Evolutionary conservation across 2,329 filamentous ascomycete species (phyloP).

Genomic region (Cercospora sp.): DNA sequence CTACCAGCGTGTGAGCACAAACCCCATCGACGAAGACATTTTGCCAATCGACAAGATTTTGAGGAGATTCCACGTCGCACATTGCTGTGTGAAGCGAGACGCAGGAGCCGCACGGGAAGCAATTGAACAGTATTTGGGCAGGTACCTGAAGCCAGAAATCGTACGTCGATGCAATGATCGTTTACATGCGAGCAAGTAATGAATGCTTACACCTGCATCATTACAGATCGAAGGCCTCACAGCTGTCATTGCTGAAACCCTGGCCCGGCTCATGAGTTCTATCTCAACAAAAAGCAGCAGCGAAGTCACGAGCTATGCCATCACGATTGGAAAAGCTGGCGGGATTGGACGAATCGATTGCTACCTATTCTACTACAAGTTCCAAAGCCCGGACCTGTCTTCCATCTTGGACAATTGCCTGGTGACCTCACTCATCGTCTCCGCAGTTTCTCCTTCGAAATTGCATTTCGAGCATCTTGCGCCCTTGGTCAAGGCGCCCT

Average conservation of each 20-base stretch:
- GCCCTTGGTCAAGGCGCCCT: constrained; percentile 4
- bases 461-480: constrained; percentile 5
- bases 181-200: background rate
- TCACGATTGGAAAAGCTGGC: constrained; percentile 14
- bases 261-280: constrained; percentile 3
- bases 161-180: constrained; percentile 3
- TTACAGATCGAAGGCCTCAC: constrained; percentile 19
- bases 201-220: background rate
- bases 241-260: background rate
- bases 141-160: constrained; percentile 10
- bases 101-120: constrained; percentile 3
- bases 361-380: constrained; percentile 23
- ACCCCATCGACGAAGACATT: constrained; percentile 13
- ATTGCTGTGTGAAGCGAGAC: constrained; percentile 16
- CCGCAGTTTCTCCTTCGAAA: constrained; percentile 10
- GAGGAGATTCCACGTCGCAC: constrained; percentile 15
- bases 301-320: constrained; percentile 18
- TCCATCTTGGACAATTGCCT: constrained; percentile 16
- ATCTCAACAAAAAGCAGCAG: constrained; percentile 17
- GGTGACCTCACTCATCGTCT: constrained; percentile 18
- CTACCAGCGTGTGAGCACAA: constrained; percentile 6
- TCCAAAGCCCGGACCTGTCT: constrained; percentile 5
- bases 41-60: constrained; percentile 17
- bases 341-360: constrained; percentile 19
- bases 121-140: constrained; percentile 13